Conservation (phyloP, 2,329 filamentous ascomycete genomes). For the Clonostachys rhizophaga region DNA sequence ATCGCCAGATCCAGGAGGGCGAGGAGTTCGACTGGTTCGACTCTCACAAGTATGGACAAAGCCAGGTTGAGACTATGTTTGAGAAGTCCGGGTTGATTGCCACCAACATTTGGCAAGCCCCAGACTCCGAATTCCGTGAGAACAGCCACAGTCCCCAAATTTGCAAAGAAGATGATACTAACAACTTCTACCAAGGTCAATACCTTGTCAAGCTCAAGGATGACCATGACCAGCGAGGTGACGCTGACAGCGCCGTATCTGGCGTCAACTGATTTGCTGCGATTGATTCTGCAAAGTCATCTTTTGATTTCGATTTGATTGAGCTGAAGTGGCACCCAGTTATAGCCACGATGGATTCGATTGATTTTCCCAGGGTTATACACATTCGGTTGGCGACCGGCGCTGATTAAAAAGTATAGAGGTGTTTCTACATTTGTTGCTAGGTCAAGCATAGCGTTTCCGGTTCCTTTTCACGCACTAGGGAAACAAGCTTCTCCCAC, state of each 20-base stretch:
- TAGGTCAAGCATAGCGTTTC: slow-evolving; percentile 32
- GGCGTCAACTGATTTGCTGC: slow-evolving; percentile 8
- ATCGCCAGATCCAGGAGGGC: slow-evolving; percentile 17
- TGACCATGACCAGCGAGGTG: slow-evolving; percentile 20
- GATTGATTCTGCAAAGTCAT: background rate
- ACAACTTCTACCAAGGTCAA: slow-evolving; percentile 17
- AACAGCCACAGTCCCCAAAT: slow-evolving; percentile 5
- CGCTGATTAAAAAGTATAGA: background rate
- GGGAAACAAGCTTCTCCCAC: slow-evolving; percentile 32
- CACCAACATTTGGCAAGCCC: slow-evolving; percentile 26
- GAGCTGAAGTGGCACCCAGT: too few relatives aligned
- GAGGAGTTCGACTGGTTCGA: slow-evolving; percentile 37
- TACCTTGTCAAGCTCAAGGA: slow-evolving; percentile 26
- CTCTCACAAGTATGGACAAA: slow-evolving; percentile 32
- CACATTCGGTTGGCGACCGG: background rate
- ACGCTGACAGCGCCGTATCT: slow-evolving; percentile 30
- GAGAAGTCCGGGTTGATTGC: slow-evolving; percentile 28
- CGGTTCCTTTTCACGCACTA: slow-evolving; percentile 19
- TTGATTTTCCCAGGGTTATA: background rate
- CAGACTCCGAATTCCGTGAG: slow-evolving; percentile 31
- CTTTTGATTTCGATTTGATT: too few relatives aligned
- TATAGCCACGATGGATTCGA: background rate
- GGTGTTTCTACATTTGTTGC: slow-evolving; percentile 5
- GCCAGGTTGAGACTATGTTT: slow-evolving; percentile 30
- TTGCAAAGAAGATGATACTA: background rate